Evolutionary conservation across 257 asterid species (phyloP), one percentile per base, ranked within the genome.

Genomic region (Oldenlandia corymbosa): DNA sequence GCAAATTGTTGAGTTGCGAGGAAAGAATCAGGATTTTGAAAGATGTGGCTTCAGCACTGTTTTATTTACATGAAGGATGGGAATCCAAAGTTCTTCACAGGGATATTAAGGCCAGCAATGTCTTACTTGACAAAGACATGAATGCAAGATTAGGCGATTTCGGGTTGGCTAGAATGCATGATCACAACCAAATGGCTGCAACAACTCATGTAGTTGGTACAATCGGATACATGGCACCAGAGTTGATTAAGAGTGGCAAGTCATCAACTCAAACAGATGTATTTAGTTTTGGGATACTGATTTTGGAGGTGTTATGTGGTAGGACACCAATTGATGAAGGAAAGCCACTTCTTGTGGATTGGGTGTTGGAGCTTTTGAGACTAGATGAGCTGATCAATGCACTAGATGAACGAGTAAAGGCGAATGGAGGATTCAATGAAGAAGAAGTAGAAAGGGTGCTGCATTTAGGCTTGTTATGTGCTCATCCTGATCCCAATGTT

Each of bases 191-290:
- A 79, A 54, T 37, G 24, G 87, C 90, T 5, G 82, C 80, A 45
- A 85, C 94, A 1, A 88, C 94, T 0, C 81, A 90, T 2, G 91
- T 85, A 34, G 91, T 88, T 32, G 95, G 94, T 4, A 88, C 94
- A 0, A 60, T 85, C 0, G 95, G 94, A 4, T 88, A 88, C 74
- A 30, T 88, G 56, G 85, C 94, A 0, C 95, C 94, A 7, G 94
- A 88, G 74, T 62, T 83, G 8, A 60, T 83, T 30, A 85, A 45
- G 51, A 81, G 58, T 24, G 95, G 95, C 3, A 71, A 82, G 18
- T 86, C 84, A 11, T 81, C 95, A 12, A 78, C 85, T 0, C 78
- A 76, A 28, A 78, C 82, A 0, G 94, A 88, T 45, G 88, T 83
- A 9, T 85, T 69, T 66, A 75, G 87, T 1, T 88, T 61, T 8